Evolutionary conservation across 768 basidiomycete genomes (phyloP), one percentile per base, ranked within the genome.

Genomic region (Auricularia heimuer): DNA sequence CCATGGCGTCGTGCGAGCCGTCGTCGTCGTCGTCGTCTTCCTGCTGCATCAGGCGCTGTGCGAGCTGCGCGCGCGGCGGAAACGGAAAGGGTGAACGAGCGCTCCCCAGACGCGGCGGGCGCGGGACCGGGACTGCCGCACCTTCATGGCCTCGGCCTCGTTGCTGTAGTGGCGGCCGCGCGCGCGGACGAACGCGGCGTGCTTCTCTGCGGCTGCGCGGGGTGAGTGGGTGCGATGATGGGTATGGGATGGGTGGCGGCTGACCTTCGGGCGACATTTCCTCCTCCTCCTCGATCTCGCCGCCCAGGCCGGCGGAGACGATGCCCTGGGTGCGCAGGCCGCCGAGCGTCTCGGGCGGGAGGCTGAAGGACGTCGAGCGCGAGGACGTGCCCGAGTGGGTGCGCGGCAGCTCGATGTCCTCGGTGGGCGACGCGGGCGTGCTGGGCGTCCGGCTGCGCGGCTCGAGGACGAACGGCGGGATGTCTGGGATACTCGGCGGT

Each of bases 61-160:
- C 89, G 64, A 81, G 83, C 90, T 92, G 71, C 58, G 68, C 24
- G 34, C 14, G 56, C 11, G 56, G 29, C 56, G 6, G 67, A 21
- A 54, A 61, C 56, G 6, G 67, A 21, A 54, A 61, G 45, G 62
- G 51, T 68, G 65, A 62, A 42, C 51, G 51, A 39, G 36, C 24
- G 67, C n/a, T n/a, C 29, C 45, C 35, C 39, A n/a, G 36, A 21
- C 44, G 35, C 64, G 33, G 62, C 60, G 62, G 64, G 42, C 37
- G 47, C 45, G 45, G 60, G 34, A 54, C 47, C 37, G 61, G 21
- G 39, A 42, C 39, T 42, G 39, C 39, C 74, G 58, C 75, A 88
- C 91, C 85, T 93, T 93, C 92, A 94, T 93, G 18, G 91, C 92
- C 72, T 93, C 89, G 1, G 90, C 92, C 72, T 94, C 92, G 62